Evolutionary conservation across 129 eudicot genomes (phyloP), one percentile per base, ranked within the genome.

Genomic region (Centaurea solstitialis): DNA sequence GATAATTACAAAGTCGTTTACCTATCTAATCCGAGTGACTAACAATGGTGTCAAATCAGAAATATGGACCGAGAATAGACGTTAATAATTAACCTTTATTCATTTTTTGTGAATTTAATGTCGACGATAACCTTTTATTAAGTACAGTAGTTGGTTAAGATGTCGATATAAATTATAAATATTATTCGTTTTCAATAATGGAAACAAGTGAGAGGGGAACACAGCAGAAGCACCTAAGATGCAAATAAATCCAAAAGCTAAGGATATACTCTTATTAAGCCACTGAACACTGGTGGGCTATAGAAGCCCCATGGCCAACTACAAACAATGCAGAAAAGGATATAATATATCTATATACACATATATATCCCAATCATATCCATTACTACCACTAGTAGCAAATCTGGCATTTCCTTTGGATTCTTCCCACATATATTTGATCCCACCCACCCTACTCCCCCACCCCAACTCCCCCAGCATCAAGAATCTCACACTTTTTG

Each of bases 221-320:
- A 70, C 41, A 77, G 17, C 43, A 77, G 7, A 67, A 81, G 26
- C 78, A 72, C 72, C 39, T 62, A 35, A 64, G 22, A 82, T 24
- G 75, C 79, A 77, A 28, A 83, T 77, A 77, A 43, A 77, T 72
- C 82, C 86, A 83, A 77, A 83, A 83, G 86, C 86, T 77, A 83
- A 77, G 82, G 69, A 81, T 81, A 68, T 70, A 70, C 23, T 40
- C 70, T 62, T 17, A 22, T 62, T 17, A 22, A 80, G 26, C 45
- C 78, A 74, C 79, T 64, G 21, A 35, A 80, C 47, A 50, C 43
- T 81, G 80, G 85, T 82, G 81, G 86, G 77, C 65, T 82, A 82
- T 77, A 76, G 13, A 82, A 59, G 85, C 35, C 65, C 72, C 79
- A 73, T n/a, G 47, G 71, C 77, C 73, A 82, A 81, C 86, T 69